A percentile compares a stretch with the other conserved stretches of the same genome.
Evolutionary conservation across 2,329 filamentous ascomycete species (phyloP).

Genomic region (Alternaria alternata): DNA sequence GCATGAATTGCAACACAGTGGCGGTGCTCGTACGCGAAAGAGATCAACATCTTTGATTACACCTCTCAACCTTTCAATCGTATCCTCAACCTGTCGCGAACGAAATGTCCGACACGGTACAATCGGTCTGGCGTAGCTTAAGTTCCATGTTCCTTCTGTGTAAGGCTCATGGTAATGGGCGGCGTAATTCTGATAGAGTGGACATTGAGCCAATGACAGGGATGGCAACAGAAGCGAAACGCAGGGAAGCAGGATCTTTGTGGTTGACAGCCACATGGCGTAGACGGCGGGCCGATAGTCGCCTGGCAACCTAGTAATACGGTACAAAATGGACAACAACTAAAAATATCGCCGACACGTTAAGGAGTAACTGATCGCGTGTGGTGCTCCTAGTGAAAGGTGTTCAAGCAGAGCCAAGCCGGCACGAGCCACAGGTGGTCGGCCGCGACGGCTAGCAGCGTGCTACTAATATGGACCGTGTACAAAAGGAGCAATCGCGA

Average conservation of each 20-base stretch:
- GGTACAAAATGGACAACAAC: not conserved
- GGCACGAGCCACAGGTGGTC: slow-evolving; percentile 7
- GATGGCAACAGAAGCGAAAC: slow-evolving; percentile 18
- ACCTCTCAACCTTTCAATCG: slow-evolving; percentile 43
- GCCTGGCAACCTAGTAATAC: not conserved
- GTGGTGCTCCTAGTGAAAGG: not conserved
- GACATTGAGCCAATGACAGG: slow-evolving; percentile 49
- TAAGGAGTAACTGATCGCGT: not conserved
- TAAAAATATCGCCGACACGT: not conserved
- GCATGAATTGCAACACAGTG: not conserved
- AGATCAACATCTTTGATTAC: slow-evolving; percentile 65
- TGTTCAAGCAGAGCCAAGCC: slow-evolving; percentile 17
- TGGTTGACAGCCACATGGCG: slow-evolving; percentile 15
- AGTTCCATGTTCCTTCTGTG: slow-evolving; percentile 52
- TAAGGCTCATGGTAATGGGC: slow-evolving; percentile 52
- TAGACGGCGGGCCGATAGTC: not conserved
- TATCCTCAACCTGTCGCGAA: slow-evolving; percentile 52
- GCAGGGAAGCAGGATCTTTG: slow-evolving; percentile 8
- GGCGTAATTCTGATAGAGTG: slow-evolving; percentile 55
- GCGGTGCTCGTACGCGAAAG: slow-evolving; percentile 53
- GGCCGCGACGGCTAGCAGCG: slow-evolving; percentile 3
- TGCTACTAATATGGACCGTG: not conserved
- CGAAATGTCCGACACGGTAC: slow-evolving; percentile 57
- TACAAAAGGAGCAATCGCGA: not conserved
- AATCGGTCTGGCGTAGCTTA: slow-evolving; percentile 56